Conservation (phyloP, 441 rosid genomes). For the Biscutella laevigata region DNA sequence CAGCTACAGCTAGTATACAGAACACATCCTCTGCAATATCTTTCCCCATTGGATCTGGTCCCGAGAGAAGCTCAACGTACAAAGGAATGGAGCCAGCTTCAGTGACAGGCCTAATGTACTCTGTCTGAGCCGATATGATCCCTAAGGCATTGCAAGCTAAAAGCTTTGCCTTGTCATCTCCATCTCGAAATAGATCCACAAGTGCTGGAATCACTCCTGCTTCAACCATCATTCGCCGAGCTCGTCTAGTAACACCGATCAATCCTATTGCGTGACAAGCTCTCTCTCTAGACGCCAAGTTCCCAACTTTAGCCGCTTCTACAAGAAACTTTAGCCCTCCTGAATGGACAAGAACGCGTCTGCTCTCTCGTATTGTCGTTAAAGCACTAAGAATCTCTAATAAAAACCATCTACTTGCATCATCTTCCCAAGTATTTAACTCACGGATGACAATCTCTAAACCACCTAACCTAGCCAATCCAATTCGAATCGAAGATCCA, state of each 20-base stretch:
- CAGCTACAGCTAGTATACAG: slow-evolving; percentile 47
- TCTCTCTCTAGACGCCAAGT: slow-evolving; percentile 49
- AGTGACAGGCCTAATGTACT: slow-evolving; percentile 41
- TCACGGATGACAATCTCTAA: slow-evolving; percentile 33
- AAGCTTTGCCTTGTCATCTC: slow-evolving; percentile 34
- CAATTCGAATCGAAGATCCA: slow-evolving; percentile 26
- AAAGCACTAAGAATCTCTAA: slow-evolving; percentile 54
- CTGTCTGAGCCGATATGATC: slow-evolving; percentile 40
- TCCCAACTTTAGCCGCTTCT: slow-evolving; percentile 42
- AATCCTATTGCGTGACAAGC: slow-evolving; percentile 62
- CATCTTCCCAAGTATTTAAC: slow-evolving; percentile 29
- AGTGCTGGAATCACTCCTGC: slow-evolving; percentile 42
- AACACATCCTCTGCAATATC: slow-evolving; percentile 59
- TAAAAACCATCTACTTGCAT: slow-evolving; percentile 31
- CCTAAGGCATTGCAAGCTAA: slow-evolving; percentile 56
- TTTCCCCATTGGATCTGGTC: slow-evolving; percentile 36
- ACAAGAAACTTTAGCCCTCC: slow-evolving; percentile 46
- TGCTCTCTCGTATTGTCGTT: slow-evolving; percentile 37
- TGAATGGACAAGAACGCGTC: slow-evolving; percentile 34
- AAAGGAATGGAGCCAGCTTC: slow-evolving; percentile 56
- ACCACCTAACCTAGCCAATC: slow-evolving; percentile 39
- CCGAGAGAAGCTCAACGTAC: slow-evolving; percentile 53
- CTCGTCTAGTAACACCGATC: slow-evolving; percentile 34
- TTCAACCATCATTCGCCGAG: slow-evolving; percentile 38
- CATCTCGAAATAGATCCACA: slow-evolving; percentile 40